Base-by-base conservation (phyloP, 306 rosid genomes). In the Castanea mollissima region DNA sequence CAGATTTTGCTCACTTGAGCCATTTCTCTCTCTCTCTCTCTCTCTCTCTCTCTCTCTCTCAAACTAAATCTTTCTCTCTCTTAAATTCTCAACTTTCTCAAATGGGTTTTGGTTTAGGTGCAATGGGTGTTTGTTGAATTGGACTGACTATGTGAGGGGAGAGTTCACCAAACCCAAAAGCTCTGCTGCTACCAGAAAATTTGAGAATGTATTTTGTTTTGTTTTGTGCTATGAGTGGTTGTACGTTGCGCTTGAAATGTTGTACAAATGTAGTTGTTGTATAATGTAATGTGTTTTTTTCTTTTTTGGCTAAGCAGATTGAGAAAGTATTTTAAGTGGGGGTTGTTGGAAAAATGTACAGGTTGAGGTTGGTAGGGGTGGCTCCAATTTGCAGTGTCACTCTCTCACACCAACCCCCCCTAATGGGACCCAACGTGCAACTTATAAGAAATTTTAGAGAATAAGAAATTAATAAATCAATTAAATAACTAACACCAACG, bases 1-100 rank as follows among this genome's bases (percentile, higher is more conserved):
- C 87, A 85, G 80, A 93, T 84, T 91, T 83, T 86, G 87, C 87
- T 91, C 77, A 77, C 90, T 41, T 89, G 97, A 78, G 94, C 93
- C 97, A 94, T 92, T 74, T 88, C 21, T 56, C 7, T 14, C 63
- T 72, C 56, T 54, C 27, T 25, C 27, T 25, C 27, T n/a, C n/a
- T n/a, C n/a, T n/a, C n/a, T n/a, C n/a, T 25, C 27, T 25, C 27
- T 25, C 59, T 18, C 72, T 35, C 20, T 67, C 73, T 81, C 7
- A 38, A 25, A 35, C 63, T 19, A 29, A 32, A 49, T 5, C 29
- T 55, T 21, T 20, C 64, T 38, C 27, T 19, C 59, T 67, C 32
- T 70, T 74, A 29, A n/a, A 46, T 41, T 46, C 41, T 71, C 3
- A 16, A 35, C 35, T 6, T 6, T 12, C 29, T 41, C 69, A 44